Evolutionary conservation across 768 basidiomycete genomes (phyloP).

Genomic region (Trichaptum fuscoviolaceum): DNA sequence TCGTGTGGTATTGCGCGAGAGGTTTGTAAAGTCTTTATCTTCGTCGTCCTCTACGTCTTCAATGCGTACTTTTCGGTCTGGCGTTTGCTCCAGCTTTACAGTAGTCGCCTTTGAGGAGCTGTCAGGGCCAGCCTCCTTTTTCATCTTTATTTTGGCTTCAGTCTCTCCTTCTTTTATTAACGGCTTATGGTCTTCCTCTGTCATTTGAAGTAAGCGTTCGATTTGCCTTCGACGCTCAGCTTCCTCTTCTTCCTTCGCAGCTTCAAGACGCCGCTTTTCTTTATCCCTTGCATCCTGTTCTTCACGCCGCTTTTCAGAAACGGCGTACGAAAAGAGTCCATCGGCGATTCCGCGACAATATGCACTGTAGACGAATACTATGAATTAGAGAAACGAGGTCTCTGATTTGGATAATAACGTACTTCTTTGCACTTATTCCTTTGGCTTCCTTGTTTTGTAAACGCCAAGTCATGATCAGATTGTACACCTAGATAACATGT

Average conservation of each 20-base stretch:
- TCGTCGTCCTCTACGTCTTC: slow-evolving; percentile 15
- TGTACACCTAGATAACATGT: slow-evolving; percentile 18
- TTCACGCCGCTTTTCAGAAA: slow-evolving; percentile 19
- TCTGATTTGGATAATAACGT: slow-evolving; percentile 1
- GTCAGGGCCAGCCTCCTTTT: slow-evolving; percentile 17
- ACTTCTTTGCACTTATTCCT: slow-evolving; percentile 21
- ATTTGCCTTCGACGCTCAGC: slow-evolving; percentile 17
- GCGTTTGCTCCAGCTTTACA: slow-evolving; percentile 6
- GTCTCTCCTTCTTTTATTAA: slow-evolving; percentile 11
- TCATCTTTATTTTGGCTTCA: slow-evolving; percentile 12
- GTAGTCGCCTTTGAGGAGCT: slow-evolving; percentile 11
- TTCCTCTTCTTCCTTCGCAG: slow-evolving; percentile 18
- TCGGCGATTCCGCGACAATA: slow-evolving; percentile 17
- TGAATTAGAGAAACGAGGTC: not conserved
- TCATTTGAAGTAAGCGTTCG: slow-evolving; percentile 12
- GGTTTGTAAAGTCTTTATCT: slow-evolving; percentile 9
- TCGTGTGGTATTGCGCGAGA: not conserved
- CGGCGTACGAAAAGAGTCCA: slow-evolving; percentile 17
- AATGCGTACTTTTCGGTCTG: slow-evolving; percentile 10
- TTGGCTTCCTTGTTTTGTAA: slow-evolving; percentile 16
- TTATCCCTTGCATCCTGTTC: slow-evolving; percentile 15
- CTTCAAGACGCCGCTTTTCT: slow-evolving; percentile 17
- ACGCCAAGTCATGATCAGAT: slow-evolving; percentile 23
- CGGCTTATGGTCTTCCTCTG: not conserved
- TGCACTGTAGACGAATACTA: slow-evolving; percentile 12